A percentile compares a stretch with the other conserved stretches of the same genome.
These are phyloP conservation scores for Penicillium herquei DNA, from an alignment of 495 filamentous ascomycete genomes.

Conservation along the genomic window DNA sequence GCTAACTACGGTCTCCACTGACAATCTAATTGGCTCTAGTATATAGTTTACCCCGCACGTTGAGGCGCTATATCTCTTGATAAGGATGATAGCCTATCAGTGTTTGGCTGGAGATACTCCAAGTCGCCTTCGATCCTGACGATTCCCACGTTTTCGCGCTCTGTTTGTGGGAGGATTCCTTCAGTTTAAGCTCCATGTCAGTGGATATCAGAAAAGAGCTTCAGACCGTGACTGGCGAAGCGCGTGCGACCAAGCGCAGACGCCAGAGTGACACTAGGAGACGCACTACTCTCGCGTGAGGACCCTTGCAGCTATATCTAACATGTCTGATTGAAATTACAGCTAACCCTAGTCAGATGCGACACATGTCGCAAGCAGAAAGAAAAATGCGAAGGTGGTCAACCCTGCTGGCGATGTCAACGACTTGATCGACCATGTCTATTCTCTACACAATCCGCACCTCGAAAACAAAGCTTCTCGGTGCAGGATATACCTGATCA, in stretches of 20 bases:
- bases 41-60: conserved; percentile 13
- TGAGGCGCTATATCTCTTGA: conserved; percentile 2
- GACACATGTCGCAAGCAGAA: conserved; percentile 45
- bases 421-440: conserved; percentile 43
- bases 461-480: conserved; percentile 22
- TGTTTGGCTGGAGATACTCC: background rate
- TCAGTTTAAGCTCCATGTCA: background rate
- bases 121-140: background rate
- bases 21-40: background rate
- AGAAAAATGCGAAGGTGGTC: conserved; percentile 48
- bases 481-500: conserved; percentile 14
- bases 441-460: conserved; percentile 33
- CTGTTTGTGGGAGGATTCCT: background rate
- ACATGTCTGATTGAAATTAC: too few relatives aligned
- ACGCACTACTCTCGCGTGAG: conserved; percentile 2
- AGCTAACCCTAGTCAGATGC: conserved; percentile 23
- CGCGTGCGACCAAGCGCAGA: conserved; percentile 12
- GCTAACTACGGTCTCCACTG: too few relatives aligned
- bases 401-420: conserved; percentile 44
- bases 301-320: too few relatives aligned
- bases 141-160: background rate
- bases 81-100: conserved; percentile 9
- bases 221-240: background rate
- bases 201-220: background rate
- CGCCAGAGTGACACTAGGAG: conserved; percentile 6